These are phyloP conservation scores for Hypholoma fasciculare DNA, from an alignment of 768 basidiomycete species.

Conservation along the genomic window DNA sequence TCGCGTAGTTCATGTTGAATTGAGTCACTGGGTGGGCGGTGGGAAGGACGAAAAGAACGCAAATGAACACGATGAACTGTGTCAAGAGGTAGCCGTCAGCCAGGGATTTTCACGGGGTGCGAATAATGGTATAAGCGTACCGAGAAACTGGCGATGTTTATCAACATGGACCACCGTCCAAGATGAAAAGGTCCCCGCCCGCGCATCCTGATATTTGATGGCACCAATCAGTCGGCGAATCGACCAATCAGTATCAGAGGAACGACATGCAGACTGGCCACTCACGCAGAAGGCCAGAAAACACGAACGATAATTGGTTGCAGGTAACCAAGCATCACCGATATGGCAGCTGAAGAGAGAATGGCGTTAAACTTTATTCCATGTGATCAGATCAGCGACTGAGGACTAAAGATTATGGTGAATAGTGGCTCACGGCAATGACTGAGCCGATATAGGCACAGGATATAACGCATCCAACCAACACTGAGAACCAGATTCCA, in stretches of 20 bases:
- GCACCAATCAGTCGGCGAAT: conserved; percentile 4
- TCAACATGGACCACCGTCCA: conserved; percentile 50
- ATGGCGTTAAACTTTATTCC: conserved; percentile 52
- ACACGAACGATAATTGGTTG: conserved; percentile 59
- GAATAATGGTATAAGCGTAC: conserved; percentile 28
- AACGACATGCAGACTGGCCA: conserved; percentile 5
- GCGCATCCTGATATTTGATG: conserved; percentile 32
- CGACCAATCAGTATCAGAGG: neutral
- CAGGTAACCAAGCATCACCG: conserved; percentile 58
- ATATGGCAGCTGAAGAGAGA: conserved; percentile 53
- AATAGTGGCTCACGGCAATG: conserved; percentile 41
- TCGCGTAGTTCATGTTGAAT: conserved; percentile 59
- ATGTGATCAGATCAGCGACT: neutral
- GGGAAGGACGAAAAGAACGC: conserved; percentile 54
- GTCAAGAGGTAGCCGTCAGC: neutral
- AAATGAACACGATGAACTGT: conserved; percentile 54
- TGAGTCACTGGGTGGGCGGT: conserved; percentile 50
- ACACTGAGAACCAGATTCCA: conserved; percentile 56
- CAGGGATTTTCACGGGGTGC: neutral
- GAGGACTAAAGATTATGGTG: neutral
- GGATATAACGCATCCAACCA: conserved; percentile 53
- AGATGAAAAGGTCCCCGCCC: conserved; percentile 52
- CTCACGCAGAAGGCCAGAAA: conserved; percentile 54
- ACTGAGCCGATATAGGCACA: conserved; percentile 59
- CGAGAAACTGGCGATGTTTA: conserved; percentile 48